Evolutionary conservation across 2,329 filamentous ascomycete genomes (phyloP).

Genomic region (Fusarium multiceps): DNA sequence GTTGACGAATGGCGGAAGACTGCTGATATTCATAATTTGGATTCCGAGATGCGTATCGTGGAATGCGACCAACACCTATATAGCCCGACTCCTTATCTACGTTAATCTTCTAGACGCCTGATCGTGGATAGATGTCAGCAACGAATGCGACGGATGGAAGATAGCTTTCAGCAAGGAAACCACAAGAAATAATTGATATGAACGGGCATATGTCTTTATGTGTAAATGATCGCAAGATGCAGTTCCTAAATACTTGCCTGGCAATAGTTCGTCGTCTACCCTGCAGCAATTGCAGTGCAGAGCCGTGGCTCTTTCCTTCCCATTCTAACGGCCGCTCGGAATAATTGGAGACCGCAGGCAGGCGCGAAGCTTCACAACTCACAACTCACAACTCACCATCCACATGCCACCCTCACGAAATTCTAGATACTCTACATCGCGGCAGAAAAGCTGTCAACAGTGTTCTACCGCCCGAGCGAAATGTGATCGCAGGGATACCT

Average conservation of each 20-base stretch:
- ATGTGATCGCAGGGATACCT: conserved; percentile 53
- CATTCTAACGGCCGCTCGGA: background rate
- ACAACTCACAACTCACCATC: background rate
- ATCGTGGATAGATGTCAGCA: too few relatives aligned
- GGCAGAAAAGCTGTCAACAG: conserved; percentile 54
- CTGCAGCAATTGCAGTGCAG: background rate
- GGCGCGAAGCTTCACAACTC: background rate
- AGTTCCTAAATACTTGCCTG: too few relatives aligned
- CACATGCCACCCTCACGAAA: conserved; percentile 1
- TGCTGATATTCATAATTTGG: background rate
- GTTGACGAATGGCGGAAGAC: conserved; percentile 2
- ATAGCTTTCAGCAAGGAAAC: too few relatives aligned
- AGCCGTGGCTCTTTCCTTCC: background rate
- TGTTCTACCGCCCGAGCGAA: conserved; percentile 55
- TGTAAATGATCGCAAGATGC: too few relatives aligned
- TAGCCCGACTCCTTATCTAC: too few relatives aligned
- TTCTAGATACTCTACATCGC: conserved; percentile 50
- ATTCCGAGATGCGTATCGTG: background rate
- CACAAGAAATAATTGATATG: too few relatives aligned
- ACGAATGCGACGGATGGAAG: too few relatives aligned
- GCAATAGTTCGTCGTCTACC: too few relatives aligned
- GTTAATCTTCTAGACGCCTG: too few relatives aligned
- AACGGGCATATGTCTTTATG: too few relatives aligned
- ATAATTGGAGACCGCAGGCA: background rate
- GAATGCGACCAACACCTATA: too few relatives aligned